Evolutionary conservation across 306 rosid genomes (phyloP).

Genomic region (Lithocarpus polystachyus): DNA sequence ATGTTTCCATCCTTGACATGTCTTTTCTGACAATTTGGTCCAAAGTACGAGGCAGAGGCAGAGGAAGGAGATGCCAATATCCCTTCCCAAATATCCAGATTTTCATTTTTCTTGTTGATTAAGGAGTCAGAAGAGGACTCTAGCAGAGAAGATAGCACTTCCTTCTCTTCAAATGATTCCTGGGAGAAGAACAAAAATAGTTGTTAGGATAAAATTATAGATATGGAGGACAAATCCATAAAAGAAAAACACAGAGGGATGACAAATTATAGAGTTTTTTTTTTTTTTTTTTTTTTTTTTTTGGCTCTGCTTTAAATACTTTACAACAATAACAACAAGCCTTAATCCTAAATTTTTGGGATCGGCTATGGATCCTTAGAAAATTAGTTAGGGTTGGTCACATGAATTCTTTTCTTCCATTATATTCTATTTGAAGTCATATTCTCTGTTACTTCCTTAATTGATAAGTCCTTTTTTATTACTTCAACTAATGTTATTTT

Average conservation of each 20-base stretch:
- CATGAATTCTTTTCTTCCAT: no score
- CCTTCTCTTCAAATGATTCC: conserved; percentile 50
- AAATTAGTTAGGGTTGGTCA: no score
- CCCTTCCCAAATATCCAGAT: conserved; percentile 53
- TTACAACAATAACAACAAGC: no score
- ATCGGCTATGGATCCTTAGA: no score
- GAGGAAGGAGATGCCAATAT: conserved; percentile 73
- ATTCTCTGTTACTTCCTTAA: no score
- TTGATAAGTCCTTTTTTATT: no score
- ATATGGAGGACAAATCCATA: neutral
- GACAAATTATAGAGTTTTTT: neutral
- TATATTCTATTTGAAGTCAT: no score
- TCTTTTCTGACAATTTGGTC: conserved; percentile 85
- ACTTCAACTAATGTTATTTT: no score
- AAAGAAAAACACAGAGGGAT: conserved; percentile 9
- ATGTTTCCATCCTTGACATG: conserved; percentile 56
- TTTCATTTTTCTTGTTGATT: conserved; percentile 38
- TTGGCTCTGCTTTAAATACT: neutral
- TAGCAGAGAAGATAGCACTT: conserved; percentile 40
- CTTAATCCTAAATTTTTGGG: no score
- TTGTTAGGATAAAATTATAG: conserved; percentile 13
- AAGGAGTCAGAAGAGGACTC: conserved; percentile 47
- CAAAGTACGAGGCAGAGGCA: conserved; percentile 62
- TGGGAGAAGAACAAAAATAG: conserved; percentile 20
- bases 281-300: neutral